Evolutionary conservation across 257 asterid genomes (phyloP).

Genomic region (Ajuga chamaepitys): DNA sequence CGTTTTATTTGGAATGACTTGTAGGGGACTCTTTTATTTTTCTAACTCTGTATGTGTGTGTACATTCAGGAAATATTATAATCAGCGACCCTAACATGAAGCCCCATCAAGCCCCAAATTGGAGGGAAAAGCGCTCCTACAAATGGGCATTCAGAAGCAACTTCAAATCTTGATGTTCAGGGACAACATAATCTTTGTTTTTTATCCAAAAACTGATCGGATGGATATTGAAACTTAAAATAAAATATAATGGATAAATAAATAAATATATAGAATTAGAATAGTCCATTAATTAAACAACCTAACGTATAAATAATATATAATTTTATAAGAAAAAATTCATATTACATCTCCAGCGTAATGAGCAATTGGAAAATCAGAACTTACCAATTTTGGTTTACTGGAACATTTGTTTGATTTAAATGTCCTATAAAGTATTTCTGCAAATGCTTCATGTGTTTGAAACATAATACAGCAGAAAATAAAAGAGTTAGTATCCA

Average conservation of each 20-base stretch:
- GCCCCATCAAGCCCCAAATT: no score
- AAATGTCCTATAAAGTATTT: no score
- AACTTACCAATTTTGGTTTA: conserved; percentile 72
- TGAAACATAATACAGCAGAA: no score
- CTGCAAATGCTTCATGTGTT: no score
- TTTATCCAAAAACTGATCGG: conserved; percentile 88
- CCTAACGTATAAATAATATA: not conserved
- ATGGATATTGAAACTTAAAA: conserved; percentile 70
- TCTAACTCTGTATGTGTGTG: not conserved
- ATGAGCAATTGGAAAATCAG: conserved; percentile 72
- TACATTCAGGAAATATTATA: not conserved
- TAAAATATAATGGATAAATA: no score
- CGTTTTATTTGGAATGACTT: not conserved
- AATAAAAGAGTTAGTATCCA: no score
- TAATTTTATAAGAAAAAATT: not conserved
- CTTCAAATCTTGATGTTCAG: conserved; percentile 80
- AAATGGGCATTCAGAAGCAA: conserved; percentile 63
- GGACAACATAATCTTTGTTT: conserved; percentile 88
- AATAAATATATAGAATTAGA: conserved; percentile 14
- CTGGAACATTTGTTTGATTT: no score
- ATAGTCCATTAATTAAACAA: conserved; percentile 12
- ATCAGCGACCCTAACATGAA: not conserved
- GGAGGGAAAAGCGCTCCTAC: conserved; percentile 78
- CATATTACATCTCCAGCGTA: conserved; percentile 90
- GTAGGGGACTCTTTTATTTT: not conserved